These are phyloP conservation scores for Blastobotrys malaysiensis DNA, from an alignment of 1,139 yeast species.

Conservation along the genomic window DNA sequence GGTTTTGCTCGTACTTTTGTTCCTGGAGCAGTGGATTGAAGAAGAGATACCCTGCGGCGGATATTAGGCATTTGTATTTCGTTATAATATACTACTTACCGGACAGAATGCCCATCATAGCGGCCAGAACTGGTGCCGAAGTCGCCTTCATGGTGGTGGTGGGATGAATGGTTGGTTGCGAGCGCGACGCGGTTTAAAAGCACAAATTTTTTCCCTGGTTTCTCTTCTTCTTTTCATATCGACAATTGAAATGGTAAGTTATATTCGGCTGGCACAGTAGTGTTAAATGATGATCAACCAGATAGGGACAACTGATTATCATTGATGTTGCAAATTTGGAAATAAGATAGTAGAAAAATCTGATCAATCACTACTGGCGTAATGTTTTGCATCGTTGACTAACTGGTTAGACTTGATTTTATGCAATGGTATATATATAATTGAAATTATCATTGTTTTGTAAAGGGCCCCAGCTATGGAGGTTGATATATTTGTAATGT, in stretches of 20 bases:
- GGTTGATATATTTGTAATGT: too few species aligned
- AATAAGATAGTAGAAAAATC: slow-evolving; percentile 28
- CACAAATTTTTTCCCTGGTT: background rate
- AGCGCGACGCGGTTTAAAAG: background rate
- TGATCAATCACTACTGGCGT: background rate
- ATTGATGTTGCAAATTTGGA: slow-evolving; percentile 25
- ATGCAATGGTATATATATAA: background rate
- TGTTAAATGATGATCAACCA: slow-evolving; percentile 27
- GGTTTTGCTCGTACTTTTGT: slow-evolving; percentile 20
- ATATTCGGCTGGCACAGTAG: background rate
- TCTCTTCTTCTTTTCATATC: slow-evolving; percentile 1
- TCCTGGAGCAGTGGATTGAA: slow-evolving; percentile 70
- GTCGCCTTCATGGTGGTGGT: slow-evolving; percentile 11
- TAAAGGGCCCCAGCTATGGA: too few species aligned
- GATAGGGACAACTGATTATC: slow-evolving; percentile 36
- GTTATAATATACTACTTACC: slow-evolving; percentile 14
- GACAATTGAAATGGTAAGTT: slow-evolving; percentile 1
- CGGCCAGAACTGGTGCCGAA: slow-evolving; percentile 12
- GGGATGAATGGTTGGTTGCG: background rate
- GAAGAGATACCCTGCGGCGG: slow-evolving; percentile 49
- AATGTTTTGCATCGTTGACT: background rate
- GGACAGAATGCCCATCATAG: slow-evolving; percentile 15
- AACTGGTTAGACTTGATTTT: background rate
- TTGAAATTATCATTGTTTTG: background rate
- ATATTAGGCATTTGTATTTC: slow-evolving; percentile 19